Conservation (phyloP, 441 rosid species). For the Biscutella laevigata region DNA sequence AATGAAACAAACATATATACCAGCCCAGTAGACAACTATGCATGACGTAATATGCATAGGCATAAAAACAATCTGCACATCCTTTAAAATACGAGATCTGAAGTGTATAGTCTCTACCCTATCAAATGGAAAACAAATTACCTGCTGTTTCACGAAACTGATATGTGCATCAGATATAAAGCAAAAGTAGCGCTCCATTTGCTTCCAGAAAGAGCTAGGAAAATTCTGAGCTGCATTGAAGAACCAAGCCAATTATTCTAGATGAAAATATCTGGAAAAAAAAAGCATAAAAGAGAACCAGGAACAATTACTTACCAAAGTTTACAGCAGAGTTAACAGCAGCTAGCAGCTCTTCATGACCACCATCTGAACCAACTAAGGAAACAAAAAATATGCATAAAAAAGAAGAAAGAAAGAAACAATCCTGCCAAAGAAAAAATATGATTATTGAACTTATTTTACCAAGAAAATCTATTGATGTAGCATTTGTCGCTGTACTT, state of each 20-base stretch:
- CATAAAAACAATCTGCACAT: conserved; percentile 7
- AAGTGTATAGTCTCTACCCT: conserved; percentile 4
- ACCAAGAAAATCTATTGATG: conserved; percentile 86
- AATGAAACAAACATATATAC: not conserved
- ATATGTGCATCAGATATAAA: conserved; percentile 65
- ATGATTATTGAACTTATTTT: conserved; percentile 22
- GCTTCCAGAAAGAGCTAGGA: conserved; percentile 69
- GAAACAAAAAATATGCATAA: conserved; percentile 24
- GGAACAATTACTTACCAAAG: conserved; percentile 36
- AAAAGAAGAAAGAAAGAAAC: conserved; percentile 2
- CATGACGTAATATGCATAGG: conserved; percentile 1
- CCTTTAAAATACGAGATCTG: conserved; percentile 9
- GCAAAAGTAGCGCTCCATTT: conserved; percentile 73
- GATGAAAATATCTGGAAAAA: not conserved
- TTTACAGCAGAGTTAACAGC: conserved; percentile 74
- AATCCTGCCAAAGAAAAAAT: conserved; percentile 11
- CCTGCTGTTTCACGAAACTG: conserved; percentile 66
- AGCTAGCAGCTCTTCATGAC: conserved; percentile 85
- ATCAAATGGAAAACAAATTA: conserved; percentile 14
- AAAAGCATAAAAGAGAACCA: conserved; percentile 10
- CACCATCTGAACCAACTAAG: conserved; percentile 79
- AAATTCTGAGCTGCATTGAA: conserved; percentile 49
- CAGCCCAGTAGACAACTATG: not conserved
- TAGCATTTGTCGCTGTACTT: conserved; percentile 46
- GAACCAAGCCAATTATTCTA: conserved; percentile 27